phyloP scores from a whole-genome alignment of 2,329 filamentous ascomycete genomes.

The Xylaria sp. region DNA sequence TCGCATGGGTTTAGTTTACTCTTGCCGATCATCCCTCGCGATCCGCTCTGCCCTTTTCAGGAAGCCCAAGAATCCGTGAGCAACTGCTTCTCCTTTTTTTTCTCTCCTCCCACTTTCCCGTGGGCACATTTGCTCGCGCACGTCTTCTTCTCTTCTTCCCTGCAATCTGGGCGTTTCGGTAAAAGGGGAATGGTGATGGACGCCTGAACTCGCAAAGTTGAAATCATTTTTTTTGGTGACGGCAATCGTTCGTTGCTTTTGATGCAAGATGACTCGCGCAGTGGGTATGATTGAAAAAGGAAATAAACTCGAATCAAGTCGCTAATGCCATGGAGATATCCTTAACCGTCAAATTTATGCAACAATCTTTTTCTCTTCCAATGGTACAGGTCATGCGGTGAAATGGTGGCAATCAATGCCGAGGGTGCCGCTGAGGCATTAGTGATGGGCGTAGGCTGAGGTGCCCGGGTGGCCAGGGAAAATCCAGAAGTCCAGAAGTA shows the following conservation, averaged over 20 bases:
- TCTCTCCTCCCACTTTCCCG: slow-evolving; percentile 34
- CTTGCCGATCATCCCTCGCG: slow-evolving; percentile 29
- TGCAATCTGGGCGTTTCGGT: slow-evolving; percentile 45
- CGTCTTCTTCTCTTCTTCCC: slow-evolving; percentile 39
- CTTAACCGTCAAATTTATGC: slow-evolving; percentile 56
- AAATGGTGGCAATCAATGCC: slow-evolving; percentile 35
- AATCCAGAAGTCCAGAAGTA: slow-evolving; percentile 27
- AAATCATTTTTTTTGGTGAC: slow-evolving; percentile 49
- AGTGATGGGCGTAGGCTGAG: slow-evolving; percentile 3
- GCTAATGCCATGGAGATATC: slow-evolving; percentile 60
- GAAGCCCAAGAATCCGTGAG: slow-evolving; percentile 24
- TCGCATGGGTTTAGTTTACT: slow-evolving; percentile 28
- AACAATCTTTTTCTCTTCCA: slow-evolving; percentile 57
- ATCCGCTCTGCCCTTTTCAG: slow-evolving; percentile 26
- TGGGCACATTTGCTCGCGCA: slow-evolving; percentile 39
- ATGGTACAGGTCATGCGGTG: slow-evolving; percentile 50
- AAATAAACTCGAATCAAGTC: slow-evolving; percentile 53
- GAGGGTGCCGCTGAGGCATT: slow-evolving; percentile 15
- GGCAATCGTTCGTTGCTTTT: slow-evolving; percentile 44
- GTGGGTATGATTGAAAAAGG: slow-evolving; percentile 51
- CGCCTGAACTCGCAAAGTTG: slow-evolving; percentile 44
- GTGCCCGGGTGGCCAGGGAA: neutral
- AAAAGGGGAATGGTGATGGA: slow-evolving; percentile 40
- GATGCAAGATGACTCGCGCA: slow-evolving; percentile 46
- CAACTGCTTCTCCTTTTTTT: slow-evolving; percentile 42